Conservation (phyloP, 805 yeast species). For the Metschnikowia gelsemii region DNA sequence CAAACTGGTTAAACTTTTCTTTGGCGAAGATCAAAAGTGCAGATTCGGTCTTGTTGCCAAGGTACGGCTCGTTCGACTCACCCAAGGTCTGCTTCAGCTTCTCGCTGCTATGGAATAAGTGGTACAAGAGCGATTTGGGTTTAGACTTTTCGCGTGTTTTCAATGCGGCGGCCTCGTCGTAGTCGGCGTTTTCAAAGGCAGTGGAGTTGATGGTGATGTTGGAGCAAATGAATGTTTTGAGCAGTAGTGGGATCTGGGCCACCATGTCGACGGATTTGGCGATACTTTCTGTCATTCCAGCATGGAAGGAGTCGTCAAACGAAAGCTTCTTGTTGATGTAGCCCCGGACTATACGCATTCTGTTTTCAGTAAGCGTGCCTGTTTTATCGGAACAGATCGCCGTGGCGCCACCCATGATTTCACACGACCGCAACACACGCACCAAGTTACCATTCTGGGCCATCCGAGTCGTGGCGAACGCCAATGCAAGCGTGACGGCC, state of each 20-base stretch:
- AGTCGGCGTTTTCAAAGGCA: conserved; percentile 74
- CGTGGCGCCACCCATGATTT: conserved; percentile 98
- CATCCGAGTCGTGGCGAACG: conserved; percentile 98
- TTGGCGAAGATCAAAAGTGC: conserved; percentile 75
- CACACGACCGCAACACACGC: conserved; percentile 91
- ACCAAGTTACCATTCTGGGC: conserved; percentile 94
- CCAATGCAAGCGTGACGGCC: conserved; percentile 94
- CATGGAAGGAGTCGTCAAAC: conserved; percentile 47
- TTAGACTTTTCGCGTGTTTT: conserved; percentile 30
- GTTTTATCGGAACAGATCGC: conserved; percentile 97
- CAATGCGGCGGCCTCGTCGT: conserved; percentile 32
- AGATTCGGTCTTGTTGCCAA: conserved; percentile 94
- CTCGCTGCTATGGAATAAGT: conserved; percentile 22
- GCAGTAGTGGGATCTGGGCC: conserved; percentile 21
- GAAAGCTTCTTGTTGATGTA: conserved; percentile 23
- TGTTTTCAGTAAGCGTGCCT: conserved; percentile 92
- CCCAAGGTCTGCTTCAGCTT: conserved; percentile 21
- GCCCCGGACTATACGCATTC: conserved; percentile 86
- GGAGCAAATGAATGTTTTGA: conserved; percentile 34
- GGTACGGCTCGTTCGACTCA: conserved; percentile 53
- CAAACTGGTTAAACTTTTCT: conserved; percentile 49
- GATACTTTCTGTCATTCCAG: conserved; percentile 25
- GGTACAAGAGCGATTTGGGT: conserved; percentile 29
- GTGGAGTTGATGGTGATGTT: conserved; percentile 82
- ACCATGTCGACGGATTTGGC: conserved; percentile 27